These are phyloP conservation scores for Penstemon eatonii DNA, from an alignment of 257 asterid species.

Conservation along the genomic window DNA sequence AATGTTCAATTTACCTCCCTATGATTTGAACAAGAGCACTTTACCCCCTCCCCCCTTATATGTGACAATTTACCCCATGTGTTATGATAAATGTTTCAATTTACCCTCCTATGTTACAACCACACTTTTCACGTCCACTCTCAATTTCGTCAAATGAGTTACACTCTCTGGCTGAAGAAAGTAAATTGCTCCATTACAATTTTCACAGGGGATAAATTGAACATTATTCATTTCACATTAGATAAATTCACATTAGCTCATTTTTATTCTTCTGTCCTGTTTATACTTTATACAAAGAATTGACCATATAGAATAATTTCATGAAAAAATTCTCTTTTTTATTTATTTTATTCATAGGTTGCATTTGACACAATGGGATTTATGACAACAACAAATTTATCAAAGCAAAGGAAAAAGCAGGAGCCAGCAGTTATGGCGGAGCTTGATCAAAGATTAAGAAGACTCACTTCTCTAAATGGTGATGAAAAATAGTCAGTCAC, in stretches of 20 bases:
- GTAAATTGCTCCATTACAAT: too few relatives aligned
- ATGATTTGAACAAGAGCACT: too few relatives aligned
- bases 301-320: neutral
- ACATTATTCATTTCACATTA: neutral
- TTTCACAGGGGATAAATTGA: too few relatives aligned
- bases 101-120: too few relatives aligned
- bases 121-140: too few relatives aligned
- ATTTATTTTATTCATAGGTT: constrained; percentile 50
- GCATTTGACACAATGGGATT: constrained; percentile 85
- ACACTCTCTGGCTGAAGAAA: too few relatives aligned
- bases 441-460: constrained; percentile 78
- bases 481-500: constrained; percentile 40
- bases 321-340: neutral
- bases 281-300: neutral
- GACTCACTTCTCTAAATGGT: constrained; percentile 51
- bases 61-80: too few relatives aligned
- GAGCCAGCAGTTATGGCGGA: constrained; percentile 97
- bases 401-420: constrained; percentile 92
- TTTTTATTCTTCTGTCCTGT: constrained; percentile 4
- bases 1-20: too few relatives aligned
- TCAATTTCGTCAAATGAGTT: too few relatives aligned
- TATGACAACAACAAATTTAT: constrained; percentile 70
- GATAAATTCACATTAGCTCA: neutral
- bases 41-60: neutral
- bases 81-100: too few relatives aligned